These are phyloP conservation scores for Erigeron philadelphicus DNA, from an alignment of 140 eudicot genomes.

Conservation along the genomic window DNA sequence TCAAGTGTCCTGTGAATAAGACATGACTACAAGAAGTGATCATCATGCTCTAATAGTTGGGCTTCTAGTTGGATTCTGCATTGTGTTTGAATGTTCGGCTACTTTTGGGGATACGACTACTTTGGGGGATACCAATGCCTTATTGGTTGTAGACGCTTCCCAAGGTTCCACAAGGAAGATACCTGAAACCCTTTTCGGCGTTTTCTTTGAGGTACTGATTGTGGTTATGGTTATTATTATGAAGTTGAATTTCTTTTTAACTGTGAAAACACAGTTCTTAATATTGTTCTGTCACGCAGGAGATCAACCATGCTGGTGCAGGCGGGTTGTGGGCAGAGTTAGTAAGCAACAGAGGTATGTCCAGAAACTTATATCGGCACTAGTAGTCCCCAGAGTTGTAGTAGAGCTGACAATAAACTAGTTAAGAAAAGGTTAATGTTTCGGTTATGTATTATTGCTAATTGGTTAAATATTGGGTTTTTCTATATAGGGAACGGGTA, in stretches of 20 bases:
- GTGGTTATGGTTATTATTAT: background rate
- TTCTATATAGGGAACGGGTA: too few relatives aligned
- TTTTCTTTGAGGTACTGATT: conserved; percentile 78
- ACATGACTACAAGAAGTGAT: conserved; percentile 32
- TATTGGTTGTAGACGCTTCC: conserved; percentile 59
- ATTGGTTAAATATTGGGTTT: too few relatives aligned
- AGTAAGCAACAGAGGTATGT: conserved; percentile 78
- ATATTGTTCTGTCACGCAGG: conserved; percentile 43
- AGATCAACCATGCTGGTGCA: conserved; percentile 96
- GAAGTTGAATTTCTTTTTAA: background rate
- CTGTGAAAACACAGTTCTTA: conserved; percentile 7
- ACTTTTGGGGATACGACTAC: conserved; percentile 17
- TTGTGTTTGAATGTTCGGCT: conserved; percentile 38
- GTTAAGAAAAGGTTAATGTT: too few relatives aligned
- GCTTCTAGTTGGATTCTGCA: conserved; percentile 36
- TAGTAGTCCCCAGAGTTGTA: background rate
- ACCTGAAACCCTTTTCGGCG: conserved; percentile 65
- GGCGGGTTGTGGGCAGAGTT: conserved; percentile 98
- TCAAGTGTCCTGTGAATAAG: conserved; percentile 29
- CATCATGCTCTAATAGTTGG: conserved; percentile 27
- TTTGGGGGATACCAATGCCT: conserved; percentile 40
- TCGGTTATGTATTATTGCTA: too few relatives aligned
- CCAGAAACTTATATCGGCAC: background rate
- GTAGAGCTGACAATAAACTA: background rate
- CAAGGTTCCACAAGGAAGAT: conserved; percentile 48